These are phyloP conservation scores for Actinidia polygama DNA, from an alignment of 179 eudicot genomes.

Conservation along the genomic window DNA sequence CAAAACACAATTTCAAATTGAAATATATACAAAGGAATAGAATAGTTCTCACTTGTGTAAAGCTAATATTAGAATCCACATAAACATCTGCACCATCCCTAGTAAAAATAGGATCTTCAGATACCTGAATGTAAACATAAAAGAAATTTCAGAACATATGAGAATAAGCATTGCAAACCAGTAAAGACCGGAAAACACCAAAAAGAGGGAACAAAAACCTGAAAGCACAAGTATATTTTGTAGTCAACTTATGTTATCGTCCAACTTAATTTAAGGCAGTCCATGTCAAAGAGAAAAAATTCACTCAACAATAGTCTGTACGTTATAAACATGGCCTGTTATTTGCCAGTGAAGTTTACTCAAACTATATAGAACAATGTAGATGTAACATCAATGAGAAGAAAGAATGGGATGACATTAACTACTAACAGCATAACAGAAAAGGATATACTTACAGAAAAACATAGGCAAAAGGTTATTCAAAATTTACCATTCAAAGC, in stretches of 20 bases:
- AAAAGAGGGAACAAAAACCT: background rate
- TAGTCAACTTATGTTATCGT: background rate
- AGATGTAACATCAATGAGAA: no score
- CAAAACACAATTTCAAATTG: background rate
- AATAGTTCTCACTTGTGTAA: constrained; percentile 60
- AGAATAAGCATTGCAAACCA: background rate
- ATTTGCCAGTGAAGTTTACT: no score
- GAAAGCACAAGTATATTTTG: background rate
- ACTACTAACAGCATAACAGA: no score
- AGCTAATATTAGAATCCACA: constrained; percentile 73
- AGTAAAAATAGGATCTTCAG: constrained; percentile 60
- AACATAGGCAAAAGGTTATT: no score
- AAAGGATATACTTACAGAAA: no score
- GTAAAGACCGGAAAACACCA: background rate
- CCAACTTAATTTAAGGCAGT: no score
- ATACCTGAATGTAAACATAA: constrained; percentile 53
- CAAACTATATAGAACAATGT: no score
- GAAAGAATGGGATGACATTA: no score
- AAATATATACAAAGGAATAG: background rate
- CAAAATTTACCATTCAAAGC: no score
- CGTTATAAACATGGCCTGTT: no score
- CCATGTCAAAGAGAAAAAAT: no score
- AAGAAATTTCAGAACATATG: constrained; percentile 12
- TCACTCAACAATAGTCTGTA: background rate
- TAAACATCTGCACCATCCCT: constrained; percentile 80